Base-by-base conservation (phyloP, 2,329 filamentous ascomycete species). In the Neofusicoccum ribis region DNA sequence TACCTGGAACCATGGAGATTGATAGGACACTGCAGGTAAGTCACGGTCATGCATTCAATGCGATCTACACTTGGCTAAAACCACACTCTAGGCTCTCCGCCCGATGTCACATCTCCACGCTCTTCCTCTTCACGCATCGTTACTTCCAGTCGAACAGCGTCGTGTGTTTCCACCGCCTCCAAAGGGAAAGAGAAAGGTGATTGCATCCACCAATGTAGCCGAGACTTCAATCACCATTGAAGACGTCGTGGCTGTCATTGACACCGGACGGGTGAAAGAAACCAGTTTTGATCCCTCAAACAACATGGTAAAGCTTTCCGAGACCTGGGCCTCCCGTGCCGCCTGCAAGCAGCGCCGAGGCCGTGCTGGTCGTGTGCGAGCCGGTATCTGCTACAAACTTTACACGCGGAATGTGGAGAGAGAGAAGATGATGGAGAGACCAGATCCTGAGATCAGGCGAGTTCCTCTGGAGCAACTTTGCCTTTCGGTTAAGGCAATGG, bases 161-260 rank as follows among this genome's bases (percentile, higher is more conserved):
- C 86, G 88, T 27, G 95, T 99, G 0, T 99, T 99, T 74, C 84
- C 87, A 34, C 83, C 84, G 14, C 81, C 95, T 4, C 93, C 94
- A 0, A 76, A 81, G 2, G 93, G 93, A 0, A 93, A 92, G 78
- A 86, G 95, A 41, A 99, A 99, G 78, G 87, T 99, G 12, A 91
- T 99, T 39, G 91, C 94, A 6, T 92, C 95, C 0, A 99, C 95
- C 50, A 99, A 99, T 72, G 94, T 99, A 2, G 95, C 95, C 1
- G 95, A 99, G 77, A 99, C 95, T 0, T 98, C 95, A 2, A 98
- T 99, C 75, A 99, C 95, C 0, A 99, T 99, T 67, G 93, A 97
- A 74, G 95, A 99, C 74, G 91, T 99, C 62, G 91, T 98, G 2
- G 94, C 92, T 2, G 95, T 99, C 51, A 94, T 99, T 68, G 95